These are phyloP conservation scores for Epipyxis sp. DNA, from an alignment of 108 stramenopile species.

Conservation along the genomic window DNA sequence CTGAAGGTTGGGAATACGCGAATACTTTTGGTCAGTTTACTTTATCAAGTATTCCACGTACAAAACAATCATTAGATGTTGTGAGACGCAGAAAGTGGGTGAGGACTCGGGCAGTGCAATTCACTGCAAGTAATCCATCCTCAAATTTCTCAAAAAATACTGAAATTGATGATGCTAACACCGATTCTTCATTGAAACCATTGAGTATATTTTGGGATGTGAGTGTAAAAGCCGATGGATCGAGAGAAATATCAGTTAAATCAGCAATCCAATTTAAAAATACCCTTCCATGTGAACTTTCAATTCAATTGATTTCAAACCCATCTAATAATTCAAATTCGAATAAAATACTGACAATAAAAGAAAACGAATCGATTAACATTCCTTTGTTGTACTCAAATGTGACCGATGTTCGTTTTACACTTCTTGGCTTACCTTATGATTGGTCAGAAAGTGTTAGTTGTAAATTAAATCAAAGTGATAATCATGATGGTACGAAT, in stretches of 20 bases:
- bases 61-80: not conserved
- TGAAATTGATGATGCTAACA: not conserved
- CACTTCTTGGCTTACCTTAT: too few species aligned
- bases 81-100: slow-evolving; percentile 20
- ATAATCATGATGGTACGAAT: too few species aligned
- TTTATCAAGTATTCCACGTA: not conserved
- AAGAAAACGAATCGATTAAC: too few species aligned
- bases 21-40: not conserved
- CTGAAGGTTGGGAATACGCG: slow-evolving; percentile 29
- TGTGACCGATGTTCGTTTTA: too few species aligned
- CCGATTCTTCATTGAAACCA: not conserved
- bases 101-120: not conserved
- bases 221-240: not conserved
- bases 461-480: too few species aligned
- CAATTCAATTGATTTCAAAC: too few species aligned
- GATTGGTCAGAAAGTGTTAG: too few species aligned
- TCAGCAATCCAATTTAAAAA: not conserved
- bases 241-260: not conserved
- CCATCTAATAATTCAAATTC: too few species aligned
- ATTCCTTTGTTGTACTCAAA: too few species aligned
- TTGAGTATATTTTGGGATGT: slow-evolving; percentile 14
- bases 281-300: not conserved
- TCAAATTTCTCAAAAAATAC: not conserved
- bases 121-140: not conserved
- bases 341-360: too few species aligned